Conservation (phyloP, 2,329 filamentous ascomycete species). For the Aciculosporium take region DNA sequence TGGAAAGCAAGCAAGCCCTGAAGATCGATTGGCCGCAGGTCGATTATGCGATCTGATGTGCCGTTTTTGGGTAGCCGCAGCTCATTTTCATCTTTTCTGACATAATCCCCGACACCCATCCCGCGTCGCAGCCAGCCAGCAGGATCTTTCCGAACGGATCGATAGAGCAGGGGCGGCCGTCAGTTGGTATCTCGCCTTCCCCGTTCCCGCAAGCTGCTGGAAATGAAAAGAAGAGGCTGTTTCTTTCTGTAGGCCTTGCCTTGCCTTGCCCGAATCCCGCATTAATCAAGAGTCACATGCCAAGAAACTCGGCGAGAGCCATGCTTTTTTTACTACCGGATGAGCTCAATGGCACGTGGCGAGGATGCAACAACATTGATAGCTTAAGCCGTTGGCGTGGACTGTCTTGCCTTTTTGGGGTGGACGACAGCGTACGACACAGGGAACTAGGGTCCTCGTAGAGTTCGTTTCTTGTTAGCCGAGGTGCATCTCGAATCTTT, state of each 20-base stretch:
- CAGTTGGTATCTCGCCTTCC: neutral
- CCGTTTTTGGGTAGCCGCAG: neutral
- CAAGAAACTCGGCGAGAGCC: neutral
- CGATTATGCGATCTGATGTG: neutral
- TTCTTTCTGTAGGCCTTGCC: neutral
- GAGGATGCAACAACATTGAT: neutral
- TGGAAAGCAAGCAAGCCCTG: neutral
- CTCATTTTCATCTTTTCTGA: neutral
- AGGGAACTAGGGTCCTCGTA: neutral
- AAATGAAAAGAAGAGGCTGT: neutral
- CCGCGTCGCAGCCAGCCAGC: neutral
- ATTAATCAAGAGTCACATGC: neutral
- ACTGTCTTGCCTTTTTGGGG: too few relatives aligned
- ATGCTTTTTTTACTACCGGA: neutral
- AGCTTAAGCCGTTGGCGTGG: neutral
- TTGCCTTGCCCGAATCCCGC: neutral
- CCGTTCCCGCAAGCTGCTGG: neutral
- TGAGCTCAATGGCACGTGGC: constrained; percentile 1
- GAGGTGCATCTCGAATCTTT: neutral
- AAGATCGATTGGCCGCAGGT: neutral
- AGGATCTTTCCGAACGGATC: neutral
- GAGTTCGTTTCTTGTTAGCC: neutral
- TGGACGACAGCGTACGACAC: too few relatives aligned
- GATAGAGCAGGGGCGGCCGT: neutral
- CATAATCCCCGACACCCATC: neutral